Conservation (phyloP, 805 yeast species). For the Wickerhamomyces tratensis region DNA sequence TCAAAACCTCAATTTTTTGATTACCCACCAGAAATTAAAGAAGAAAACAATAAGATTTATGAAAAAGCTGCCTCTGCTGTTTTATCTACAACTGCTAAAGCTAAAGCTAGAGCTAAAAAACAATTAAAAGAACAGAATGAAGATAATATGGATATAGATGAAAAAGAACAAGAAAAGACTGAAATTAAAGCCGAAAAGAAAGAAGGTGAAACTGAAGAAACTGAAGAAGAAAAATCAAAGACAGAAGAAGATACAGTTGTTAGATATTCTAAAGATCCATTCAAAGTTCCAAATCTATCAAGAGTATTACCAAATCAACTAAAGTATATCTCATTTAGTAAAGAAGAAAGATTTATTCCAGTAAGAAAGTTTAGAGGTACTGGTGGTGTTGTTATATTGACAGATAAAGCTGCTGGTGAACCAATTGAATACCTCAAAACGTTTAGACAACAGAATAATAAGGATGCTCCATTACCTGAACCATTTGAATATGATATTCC, state of each 20-base stretch:
- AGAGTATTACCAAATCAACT: slow-evolving; percentile 88
- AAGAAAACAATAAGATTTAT: slow-evolving; percentile 67
- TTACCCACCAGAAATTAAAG: slow-evolving; percentile 85
- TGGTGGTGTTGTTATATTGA: slow-evolving; percentile 63
- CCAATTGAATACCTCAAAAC: slow-evolving; percentile 67
- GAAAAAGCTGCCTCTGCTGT: slow-evolving; percentile 92
- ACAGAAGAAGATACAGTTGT: slow-evolving; percentile 21
- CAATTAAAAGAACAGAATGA: slow-evolving; percentile 41
- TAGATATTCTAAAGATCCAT: slow-evolving; percentile 55
- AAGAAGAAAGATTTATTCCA: slow-evolving; percentile 72
- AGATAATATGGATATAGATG: slow-evolving; percentile 37
- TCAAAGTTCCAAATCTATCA: slow-evolving; percentile 66
- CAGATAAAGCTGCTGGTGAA: slow-evolving; percentile 53
- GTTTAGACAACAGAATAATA: slow-evolving; percentile 65
- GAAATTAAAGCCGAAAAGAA: slow-evolving; percentile 12
- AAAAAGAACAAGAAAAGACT: slow-evolving; percentile 19
- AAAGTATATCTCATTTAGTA: slow-evolving; percentile 67
- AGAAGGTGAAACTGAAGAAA: slow-evolving; percentile 14
- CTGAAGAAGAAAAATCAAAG: slow-evolving; percentile 13
- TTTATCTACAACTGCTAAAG: slow-evolving; percentile 84
- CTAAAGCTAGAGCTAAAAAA: slow-evolving; percentile 85
- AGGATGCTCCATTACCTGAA: slow-evolving; percentile 67
- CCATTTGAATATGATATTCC: slow-evolving; percentile 48
- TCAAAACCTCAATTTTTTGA: slow-evolving; percentile 72
- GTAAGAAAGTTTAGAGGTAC: slow-evolving; percentile 65